A percentile compares a stretch with the other conserved stretches of the same genome.
These are phyloP conservation scores for Austroboletus niveus DNA, from an alignment of 1,284 basidiomycete species.

Conservation along the genomic window DNA sequence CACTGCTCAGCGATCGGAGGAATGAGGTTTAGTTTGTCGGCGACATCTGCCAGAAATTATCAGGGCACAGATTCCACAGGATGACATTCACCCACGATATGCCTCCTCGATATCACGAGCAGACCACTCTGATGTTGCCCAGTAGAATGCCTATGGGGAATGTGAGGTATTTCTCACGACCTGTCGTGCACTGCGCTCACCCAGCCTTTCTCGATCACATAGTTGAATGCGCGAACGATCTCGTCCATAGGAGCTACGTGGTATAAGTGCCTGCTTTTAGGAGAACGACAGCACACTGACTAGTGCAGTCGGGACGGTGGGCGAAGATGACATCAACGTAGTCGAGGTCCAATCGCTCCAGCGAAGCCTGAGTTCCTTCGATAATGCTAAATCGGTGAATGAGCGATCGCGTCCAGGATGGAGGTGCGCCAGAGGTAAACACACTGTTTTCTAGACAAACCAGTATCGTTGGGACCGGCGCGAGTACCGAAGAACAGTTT, in stretches of 20 bases:
- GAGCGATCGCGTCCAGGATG: not conserved
- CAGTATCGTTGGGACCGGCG: constrained; percentile 55
- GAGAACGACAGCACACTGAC: constrained; percentile 28
- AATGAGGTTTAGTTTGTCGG: constrained; percentile 54
- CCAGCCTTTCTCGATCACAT: constrained; percentile 44
- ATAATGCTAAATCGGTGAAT: constrained; percentile 45
- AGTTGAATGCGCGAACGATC: constrained; percentile 47
- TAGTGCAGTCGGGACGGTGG: constrained; percentile 51
- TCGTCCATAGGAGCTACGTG: constrained; percentile 42
- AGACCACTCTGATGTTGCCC: constrained; percentile 61
- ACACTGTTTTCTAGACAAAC: constrained; percentile 67
- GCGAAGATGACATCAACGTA: constrained; percentile 66
- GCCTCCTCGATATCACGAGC: constrained; percentile 55
- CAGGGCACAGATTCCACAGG: not conserved
- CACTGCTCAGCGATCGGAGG: constrained; percentile 63
- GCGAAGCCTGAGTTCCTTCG: constrained; percentile 59
- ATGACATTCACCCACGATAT: constrained; percentile 32
- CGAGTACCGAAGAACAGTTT: constrained; percentile 54
- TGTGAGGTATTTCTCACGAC: not conserved
- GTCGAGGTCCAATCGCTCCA: constrained; percentile 61
- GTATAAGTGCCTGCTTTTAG: not conserved
- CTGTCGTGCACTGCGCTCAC: constrained; percentile 8
- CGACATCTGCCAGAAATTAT: constrained; percentile 38
- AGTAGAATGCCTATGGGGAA: constrained; percentile 41
- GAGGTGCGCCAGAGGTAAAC: not conserved